phyloP scores from a whole-genome alignment of 208 protist genomes.

The Novymonas esmeraldas region DNA sequence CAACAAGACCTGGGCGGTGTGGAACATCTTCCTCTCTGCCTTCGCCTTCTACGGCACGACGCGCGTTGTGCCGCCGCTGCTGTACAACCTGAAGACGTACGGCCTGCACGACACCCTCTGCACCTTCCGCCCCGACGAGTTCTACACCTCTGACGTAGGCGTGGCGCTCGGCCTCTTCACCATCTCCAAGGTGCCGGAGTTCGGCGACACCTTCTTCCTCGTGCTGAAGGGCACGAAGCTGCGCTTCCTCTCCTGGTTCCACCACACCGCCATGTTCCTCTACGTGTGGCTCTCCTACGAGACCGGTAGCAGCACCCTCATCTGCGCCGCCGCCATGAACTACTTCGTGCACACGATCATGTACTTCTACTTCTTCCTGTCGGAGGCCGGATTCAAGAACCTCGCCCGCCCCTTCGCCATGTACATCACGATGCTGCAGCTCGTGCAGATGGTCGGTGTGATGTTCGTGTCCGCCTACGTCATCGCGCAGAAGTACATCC shows the following conservation, averaged over 20 bases:
- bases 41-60: slow-evolving; percentile 85
- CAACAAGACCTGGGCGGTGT: slow-evolving; percentile 66
- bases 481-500: slow-evolving; percentile 43
- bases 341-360: slow-evolving; percentile 95
- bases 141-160: slow-evolving; percentile 63
- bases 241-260: slow-evolving; percentile 90
- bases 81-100: slow-evolving; percentile 41
- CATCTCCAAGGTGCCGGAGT: slow-evolving; percentile 85
- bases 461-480: slow-evolving; percentile 43
- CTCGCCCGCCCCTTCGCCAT: slow-evolving; percentile 73
- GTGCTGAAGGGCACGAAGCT: slow-evolving; percentile 70
- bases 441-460: slow-evolving; percentile 91
- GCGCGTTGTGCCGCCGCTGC: slow-evolving; percentile 47
- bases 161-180: slow-evolving; percentile 80
- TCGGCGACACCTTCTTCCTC: slow-evolving; percentile 86
- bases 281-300: slow-evolving; percentile 89
- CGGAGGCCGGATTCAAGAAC: slow-evolving; percentile 58
- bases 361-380: slow-evolving; percentile 94
- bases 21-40: slow-evolving; percentile 90
- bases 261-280: slow-evolving; percentile 92
- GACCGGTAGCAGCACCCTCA: slow-evolving; percentile 49
- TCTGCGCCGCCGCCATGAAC: slow-evolving; percentile 92
- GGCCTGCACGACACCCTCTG: slow-evolving; percentile 71
- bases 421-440: slow-evolving; percentile 85
- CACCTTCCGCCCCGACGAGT: slow-evolving; percentile 53